phyloP scores from a whole-genome alignment of 352 stramenopile species.

The Phytopythium helicoides region DNA sequence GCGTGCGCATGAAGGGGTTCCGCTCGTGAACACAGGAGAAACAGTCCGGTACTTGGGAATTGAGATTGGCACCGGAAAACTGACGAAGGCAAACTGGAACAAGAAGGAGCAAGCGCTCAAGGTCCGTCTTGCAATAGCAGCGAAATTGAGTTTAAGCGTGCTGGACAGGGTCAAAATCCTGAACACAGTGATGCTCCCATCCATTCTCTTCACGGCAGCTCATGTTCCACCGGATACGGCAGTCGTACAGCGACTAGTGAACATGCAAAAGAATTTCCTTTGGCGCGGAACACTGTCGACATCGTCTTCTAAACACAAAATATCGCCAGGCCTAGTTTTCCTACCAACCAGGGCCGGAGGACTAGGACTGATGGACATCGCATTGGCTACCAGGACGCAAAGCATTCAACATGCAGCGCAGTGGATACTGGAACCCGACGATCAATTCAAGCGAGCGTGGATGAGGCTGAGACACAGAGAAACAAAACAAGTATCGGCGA shows the following conservation, averaged over 20 bases:
- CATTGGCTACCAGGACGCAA: too few species aligned
- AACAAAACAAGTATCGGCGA: too few species aligned
- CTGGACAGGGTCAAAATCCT: background rate
- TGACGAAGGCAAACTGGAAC: background rate
- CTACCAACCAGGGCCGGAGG: too few species aligned
- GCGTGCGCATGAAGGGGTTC: background rate
- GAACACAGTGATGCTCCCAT: background rate
- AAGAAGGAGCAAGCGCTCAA: background rate
- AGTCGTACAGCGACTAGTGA: background rate
- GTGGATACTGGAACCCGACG: too few species aligned
- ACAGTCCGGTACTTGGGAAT: background rate
- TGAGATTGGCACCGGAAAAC: background rate
- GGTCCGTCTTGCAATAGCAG: background rate
- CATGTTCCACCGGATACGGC: background rate
- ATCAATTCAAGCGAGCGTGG: too few species aligned
- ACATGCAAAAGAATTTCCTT: slow-evolving; percentile 8
- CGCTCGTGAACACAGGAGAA: background rate
- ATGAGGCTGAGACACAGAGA: too few species aligned
- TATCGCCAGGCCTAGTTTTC: too few species aligned
- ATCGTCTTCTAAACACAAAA: too few species aligned
- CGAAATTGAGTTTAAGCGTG: background rate
- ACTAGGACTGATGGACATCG: too few species aligned
- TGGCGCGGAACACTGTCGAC: slow-evolving; percentile 2
- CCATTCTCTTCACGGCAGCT: background rate
- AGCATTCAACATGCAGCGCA: too few species aligned